These are phyloP conservation scores for Myotisia sp. DNA, from an alignment of 2,329 filamentous ascomycete species.

Conservation along the genomic window DNA sequence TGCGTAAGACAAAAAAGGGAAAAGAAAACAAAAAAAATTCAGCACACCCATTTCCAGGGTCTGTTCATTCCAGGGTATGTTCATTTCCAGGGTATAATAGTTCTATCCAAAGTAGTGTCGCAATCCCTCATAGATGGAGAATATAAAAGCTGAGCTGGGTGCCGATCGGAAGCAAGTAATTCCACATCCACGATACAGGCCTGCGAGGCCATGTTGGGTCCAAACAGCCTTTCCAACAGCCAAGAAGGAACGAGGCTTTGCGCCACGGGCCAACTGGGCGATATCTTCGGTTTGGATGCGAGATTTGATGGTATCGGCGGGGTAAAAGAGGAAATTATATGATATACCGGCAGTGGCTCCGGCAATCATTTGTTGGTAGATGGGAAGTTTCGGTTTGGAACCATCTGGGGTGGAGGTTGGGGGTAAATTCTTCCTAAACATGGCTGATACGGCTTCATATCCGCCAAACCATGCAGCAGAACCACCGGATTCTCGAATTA, in stretches of 20 bases:
- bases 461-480: slow-evolving; percentile 90
- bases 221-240: slow-evolving; percentile 61
- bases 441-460: slow-evolving; percentile 63
- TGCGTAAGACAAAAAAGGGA: no score
- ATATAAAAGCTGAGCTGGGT: slow-evolving; percentile 95
- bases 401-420: slow-evolving; percentile 6
- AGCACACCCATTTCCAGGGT: no score
- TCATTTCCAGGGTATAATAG: no score
- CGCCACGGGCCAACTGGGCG: slow-evolving; percentile 25
- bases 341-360: slow-evolving; percentile 79
- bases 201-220: slow-evolving; percentile 64
- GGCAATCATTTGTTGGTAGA: slow-evolving; percentile 77
- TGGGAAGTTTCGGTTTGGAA: slow-evolving; percentile 44
- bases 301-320: slow-evolving; percentile 93
- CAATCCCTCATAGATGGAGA: slow-evolving; percentile 82
- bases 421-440: slow-evolving; percentile 50
- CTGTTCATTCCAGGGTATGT: no score
- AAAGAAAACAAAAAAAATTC: no score
- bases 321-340: slow-evolving; percentile 96
- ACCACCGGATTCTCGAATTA: slow-evolving; percentile 87
- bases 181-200: slow-evolving; percentile 85
- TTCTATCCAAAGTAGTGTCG: slow-evolving; percentile 50
- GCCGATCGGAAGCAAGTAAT: slow-evolving; percentile 80
- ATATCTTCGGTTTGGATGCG: slow-evolving; percentile 84
- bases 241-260: slow-evolving; percentile 52